Percentiles rank a stretch among this genome's conserved stretches.
Conservation (phyloP, 352 stramenopile species). For the Phytophthora sp. region DNA sequence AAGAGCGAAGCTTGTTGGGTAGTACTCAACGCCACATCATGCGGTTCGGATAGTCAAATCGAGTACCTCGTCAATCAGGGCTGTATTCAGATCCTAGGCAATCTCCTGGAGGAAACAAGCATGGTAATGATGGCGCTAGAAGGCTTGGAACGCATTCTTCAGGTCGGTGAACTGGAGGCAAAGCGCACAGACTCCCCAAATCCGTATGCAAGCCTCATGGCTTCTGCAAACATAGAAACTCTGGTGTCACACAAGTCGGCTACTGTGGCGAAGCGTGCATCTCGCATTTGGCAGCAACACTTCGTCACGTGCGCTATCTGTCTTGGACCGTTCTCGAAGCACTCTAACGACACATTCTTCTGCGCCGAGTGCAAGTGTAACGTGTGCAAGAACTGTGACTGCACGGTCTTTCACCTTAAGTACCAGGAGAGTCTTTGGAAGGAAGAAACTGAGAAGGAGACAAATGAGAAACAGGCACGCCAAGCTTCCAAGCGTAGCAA, state of each 20-base stretch:
- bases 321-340: constrained; percentile 94
- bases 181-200: constrained; percentile 87
- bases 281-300: constrained; percentile 97
- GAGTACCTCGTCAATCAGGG: constrained; percentile 90
- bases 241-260: constrained; percentile 94
- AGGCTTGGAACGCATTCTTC: constrained; percentile 96
- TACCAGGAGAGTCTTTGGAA: constrained; percentile 97
- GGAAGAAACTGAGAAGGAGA: constrained; percentile 93
- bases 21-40: constrained; percentile 98
- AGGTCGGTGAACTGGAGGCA: constrained; percentile 92
- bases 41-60: constrained; percentile 96
- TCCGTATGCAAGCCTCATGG: constrained; percentile 91
- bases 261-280: constrained; percentile 95
- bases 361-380: constrained; percentile 99
- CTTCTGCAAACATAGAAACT: constrained; percentile 92
- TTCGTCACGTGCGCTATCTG: constrained; percentile 98
- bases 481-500: constrained; percentile 88
- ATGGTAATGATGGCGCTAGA: constrained; percentile 99
- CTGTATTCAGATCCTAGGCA: constrained; percentile 88
- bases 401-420: constrained; percentile 97
- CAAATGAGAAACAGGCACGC: constrained; percentile 89
- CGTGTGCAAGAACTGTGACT: constrained; percentile 97
- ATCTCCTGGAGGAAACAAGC: constrained; percentile 95
- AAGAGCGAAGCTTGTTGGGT: constrained; percentile 99
- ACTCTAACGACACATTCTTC: constrained; percentile 95